A percentile compares a stretch with the other conserved stretches of the same genome.
Conservation (phyloP, 1,284 basidiomycete genomes). For the Porphyrellus sp. region DNA sequence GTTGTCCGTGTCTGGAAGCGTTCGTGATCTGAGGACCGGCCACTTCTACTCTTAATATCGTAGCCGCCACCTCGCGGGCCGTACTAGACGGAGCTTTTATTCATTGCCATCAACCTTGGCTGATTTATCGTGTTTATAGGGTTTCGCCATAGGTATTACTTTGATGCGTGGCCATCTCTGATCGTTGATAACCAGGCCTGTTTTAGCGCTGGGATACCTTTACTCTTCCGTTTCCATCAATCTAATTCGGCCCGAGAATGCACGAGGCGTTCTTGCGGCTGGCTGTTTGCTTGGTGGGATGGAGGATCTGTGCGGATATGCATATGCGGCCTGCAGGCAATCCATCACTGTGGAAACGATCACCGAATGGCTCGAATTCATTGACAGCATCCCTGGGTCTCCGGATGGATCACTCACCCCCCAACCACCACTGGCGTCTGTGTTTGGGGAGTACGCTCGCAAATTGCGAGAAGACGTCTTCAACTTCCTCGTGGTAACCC, state of each 20-base stretch:
- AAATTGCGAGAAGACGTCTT: conserved; percentile 69
- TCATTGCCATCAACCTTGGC: conserved; percentile 10
- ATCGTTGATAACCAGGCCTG: conserved; percentile 16
- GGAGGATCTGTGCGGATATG: conserved; percentile 74
- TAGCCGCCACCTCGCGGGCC: conserved; percentile 19
- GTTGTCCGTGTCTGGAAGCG: conserved; percentile 24
- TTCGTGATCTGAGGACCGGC: conserved; percentile 19
- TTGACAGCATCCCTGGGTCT: conserved; percentile 55
- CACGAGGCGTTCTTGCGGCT: conserved; percentile 77
- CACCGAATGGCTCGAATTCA: conserved; percentile 71
- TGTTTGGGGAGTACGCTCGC: conserved; percentile 71
- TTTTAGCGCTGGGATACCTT: conserved; percentile 69
- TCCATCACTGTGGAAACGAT: conserved; percentile 74
- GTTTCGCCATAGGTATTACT: conserved; percentile 63
- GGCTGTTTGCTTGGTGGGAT: conserved; percentile 80
- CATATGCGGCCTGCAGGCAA: conserved; percentile 73
- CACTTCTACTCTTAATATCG: conserved; percentile 15
- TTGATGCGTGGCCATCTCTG: conserved; percentile 6
- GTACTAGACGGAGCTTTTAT: conserved; percentile 18
- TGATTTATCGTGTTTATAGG: conserved; percentile 42
- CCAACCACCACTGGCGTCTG: conserved; percentile 49
- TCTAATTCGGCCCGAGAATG: conserved; percentile 70
- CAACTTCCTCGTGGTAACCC: conserved; percentile 69
- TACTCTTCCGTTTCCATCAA: conserved; percentile 71
- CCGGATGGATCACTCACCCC: conserved; percentile 54